phyloP scores from a whole-genome alignment of 1,284 basidiomycete genomes.

The Trichosporon sp. region DNA sequence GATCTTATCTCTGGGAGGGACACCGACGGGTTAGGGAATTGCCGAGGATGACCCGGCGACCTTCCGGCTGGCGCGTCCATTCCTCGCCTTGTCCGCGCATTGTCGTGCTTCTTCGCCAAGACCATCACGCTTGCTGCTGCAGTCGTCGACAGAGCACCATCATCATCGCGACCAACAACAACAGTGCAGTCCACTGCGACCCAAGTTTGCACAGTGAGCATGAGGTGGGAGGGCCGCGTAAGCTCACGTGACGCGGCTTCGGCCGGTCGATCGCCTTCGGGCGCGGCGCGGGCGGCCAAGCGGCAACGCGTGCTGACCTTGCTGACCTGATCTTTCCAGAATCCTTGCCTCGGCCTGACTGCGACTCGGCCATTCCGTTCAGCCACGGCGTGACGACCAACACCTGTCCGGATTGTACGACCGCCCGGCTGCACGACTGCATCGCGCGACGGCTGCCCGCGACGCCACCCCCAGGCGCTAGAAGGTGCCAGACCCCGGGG shows the following conservation, averaged over 20 bases:
- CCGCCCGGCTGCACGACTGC: not conserved
- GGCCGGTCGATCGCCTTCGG: not conserved
- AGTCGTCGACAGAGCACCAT: not conserved
- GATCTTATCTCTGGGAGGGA: not conserved
- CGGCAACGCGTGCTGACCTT: not conserved
- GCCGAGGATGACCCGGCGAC: not conserved
- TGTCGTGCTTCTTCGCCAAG: not conserved
- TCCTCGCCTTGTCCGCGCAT: not conserved
- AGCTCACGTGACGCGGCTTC: constrained; percentile 2
- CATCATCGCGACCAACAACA: too few species aligned
- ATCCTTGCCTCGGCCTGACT: not conserved
- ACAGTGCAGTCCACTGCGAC: not conserved
- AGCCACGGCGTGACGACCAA: too few species aligned
- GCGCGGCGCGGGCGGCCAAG: too few species aligned
- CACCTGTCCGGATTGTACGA: too few species aligned
- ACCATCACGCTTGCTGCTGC: not conserved
- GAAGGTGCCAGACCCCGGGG: not conserved
- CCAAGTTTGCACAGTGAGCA: not conserved
- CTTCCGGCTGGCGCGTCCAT: not conserved
- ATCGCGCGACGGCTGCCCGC: not conserved
- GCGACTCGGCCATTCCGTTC: not conserved
- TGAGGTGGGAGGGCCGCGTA: not conserved
- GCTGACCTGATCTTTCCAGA: not conserved
- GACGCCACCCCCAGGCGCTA: not conserved
- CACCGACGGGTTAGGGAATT: not conserved